Base-by-base conservation (phyloP, 305 asterid genomes). In the Fraxinus floribunda region DNA sequence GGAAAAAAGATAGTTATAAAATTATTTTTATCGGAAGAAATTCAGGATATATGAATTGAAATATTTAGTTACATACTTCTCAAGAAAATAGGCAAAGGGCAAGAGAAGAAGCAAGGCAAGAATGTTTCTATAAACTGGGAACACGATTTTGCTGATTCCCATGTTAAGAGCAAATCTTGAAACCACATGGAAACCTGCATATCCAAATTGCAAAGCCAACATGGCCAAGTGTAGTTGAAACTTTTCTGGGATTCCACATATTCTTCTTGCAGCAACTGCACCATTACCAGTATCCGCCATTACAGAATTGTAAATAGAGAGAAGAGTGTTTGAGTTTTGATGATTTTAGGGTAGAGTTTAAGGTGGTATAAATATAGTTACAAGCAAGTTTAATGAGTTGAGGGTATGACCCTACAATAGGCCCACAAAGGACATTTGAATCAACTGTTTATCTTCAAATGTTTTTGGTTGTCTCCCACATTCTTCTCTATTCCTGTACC, bases 111-210 rank as follows among this genome's bases (percentile, higher is more conserved):
- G 20, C 62, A 49, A 49, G 62, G 62, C 62, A 16, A 49, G 62
- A 49, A 94, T 89, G 93, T 95, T 95, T 77, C 99, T 84, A 57
- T 95, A 95, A 78, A 95, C 96, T 0, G 98, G 94, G 88, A 93
- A 95, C 2, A 95, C 99, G 15, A 95, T 90, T 88, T 95, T 95
- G 94, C 98, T 93, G 10, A 95, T 95, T 55, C 98, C 99, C 98
- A 94, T 95, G 80, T 95, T 95, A 78, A 95, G 99, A 78, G 99
- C 99, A 30, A 91, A 90, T 68, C 98, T 83, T 0, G 99, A 97
- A 26, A 97, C 98, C 5, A 97, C 97, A 78, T 97, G 99, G 18
- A 97, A 97, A 18, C 99, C 99, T 1, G 99, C 99, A 64, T 97
- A 97, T 1, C 99, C 99, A 64, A 97, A 97, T 36, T 97, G 99